These are phyloP conservation scores for Citrullus amarus DNA, from an alignment of 306 rosid species.

Conservation along the genomic window DNA sequence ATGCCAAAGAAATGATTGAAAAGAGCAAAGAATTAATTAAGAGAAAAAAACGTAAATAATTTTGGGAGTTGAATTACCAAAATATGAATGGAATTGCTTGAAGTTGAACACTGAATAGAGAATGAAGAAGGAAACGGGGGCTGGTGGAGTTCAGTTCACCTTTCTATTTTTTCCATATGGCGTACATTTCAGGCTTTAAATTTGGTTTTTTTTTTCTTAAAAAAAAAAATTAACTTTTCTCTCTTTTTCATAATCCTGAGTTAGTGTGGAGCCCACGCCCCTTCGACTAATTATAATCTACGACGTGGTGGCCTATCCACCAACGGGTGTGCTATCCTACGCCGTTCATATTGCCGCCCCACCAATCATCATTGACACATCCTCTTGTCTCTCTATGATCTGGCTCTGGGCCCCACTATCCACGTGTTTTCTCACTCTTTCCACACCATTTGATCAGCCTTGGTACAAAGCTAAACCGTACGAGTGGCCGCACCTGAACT, in stretches of 20 bases:
- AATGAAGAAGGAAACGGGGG: neutral
- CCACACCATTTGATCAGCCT: neutral
- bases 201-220: neutral
- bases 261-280: neutral
- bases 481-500: neutral
- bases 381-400: neutral
- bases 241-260: neutral
- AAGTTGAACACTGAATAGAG: neutral
- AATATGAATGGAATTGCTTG: neutral
- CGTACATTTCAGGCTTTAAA: conserved; percentile 4
- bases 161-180: neutral
- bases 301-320: conserved; percentile 15
- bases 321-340: neutral
- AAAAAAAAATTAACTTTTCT: neutral
- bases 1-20: neutral
- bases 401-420: neutral
- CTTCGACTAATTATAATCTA: neutral
- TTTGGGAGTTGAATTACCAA: neutral
- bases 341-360: neutral
- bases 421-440: neutral
- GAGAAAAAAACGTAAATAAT: neutral
- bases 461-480: neutral
- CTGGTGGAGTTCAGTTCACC: neutral
- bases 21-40: neutral
- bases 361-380: neutral